Percentiles rank a stretch among this genome's conserved stretches.
These are phyloP conservation scores for Parachaetomium inaequale DNA, from an alignment of 495 filamentous ascomycete species.

Conservation along the genomic window DNA sequence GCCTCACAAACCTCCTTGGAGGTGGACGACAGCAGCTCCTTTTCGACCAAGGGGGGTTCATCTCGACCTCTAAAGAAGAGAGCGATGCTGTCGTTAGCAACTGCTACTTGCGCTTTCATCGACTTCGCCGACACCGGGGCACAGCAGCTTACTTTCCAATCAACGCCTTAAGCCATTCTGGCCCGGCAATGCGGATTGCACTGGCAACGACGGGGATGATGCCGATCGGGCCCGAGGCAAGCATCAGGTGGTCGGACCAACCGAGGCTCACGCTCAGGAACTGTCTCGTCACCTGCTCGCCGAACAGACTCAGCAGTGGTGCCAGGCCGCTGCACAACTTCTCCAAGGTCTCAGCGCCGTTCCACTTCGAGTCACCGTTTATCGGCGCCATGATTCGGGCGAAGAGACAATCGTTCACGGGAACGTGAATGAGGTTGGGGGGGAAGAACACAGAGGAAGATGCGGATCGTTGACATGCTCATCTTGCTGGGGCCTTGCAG, in stretches of 20 bases:
- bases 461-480: no score
- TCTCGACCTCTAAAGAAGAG: conserved; percentile 25
- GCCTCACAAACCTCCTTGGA: conserved; percentile 36
- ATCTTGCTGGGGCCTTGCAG: no score
- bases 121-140: background rate
- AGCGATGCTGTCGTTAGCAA: background rate
- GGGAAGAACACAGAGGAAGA: no score
- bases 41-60: conserved; percentile 28
- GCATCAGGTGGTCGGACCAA: conserved; percentile 49
- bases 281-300: conserved; percentile 54
- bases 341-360: no score
- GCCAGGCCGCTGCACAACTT: no score
- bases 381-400: no score
- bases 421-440: no score
- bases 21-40: conserved; percentile 35
- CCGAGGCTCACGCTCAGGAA: conserved; percentile 52
- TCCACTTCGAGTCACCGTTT: no score
- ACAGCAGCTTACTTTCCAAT: conserved; percentile 35
- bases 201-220: conserved; percentile 53
- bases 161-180: conserved; percentile 45
- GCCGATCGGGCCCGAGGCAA: conserved; percentile 52
- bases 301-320: conserved; percentile 47
- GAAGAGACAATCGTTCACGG: no score
- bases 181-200: conserved; percentile 50
- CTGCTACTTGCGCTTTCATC: no score